Evolutionary conservation across 139 green algal genomes (phyloP).

Genomic region (Tetraselmis chui): DNA sequence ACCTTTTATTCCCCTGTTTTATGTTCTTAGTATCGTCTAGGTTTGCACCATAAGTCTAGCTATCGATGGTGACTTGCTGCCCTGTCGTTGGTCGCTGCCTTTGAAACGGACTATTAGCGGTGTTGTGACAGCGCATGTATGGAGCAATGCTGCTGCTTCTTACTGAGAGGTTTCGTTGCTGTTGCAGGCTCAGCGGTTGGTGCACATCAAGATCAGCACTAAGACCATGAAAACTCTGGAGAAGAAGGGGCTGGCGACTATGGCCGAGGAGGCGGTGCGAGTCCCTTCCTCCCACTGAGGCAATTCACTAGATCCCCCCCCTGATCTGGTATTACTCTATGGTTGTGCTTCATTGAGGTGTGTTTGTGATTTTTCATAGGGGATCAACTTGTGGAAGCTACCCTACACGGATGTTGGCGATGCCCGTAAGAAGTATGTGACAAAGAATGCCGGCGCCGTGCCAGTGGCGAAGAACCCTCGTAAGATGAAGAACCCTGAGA

Average conservation of each 20-base stretch:
- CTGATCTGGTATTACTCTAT: too few species aligned
- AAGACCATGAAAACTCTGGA: conserved; percentile 75
- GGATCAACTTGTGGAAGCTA: conserved; percentile 80
- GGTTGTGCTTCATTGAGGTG: not conserved
- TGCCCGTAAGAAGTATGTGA: conserved; percentile 38
- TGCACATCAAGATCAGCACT: conserved; percentile 69
- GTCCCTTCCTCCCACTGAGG: not conserved
- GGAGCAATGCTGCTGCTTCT: too few species aligned
- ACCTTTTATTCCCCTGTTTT: too few species aligned
- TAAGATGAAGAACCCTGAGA: conserved; percentile 83
- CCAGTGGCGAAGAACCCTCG: conserved; percentile 23
- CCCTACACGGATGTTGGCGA: conserved; percentile 67
- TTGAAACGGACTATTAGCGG: too few species aligned
- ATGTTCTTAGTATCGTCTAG: too few species aligned
- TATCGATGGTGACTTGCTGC: too few species aligned
- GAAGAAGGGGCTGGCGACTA: conserved; percentile 80
- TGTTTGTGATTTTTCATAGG: too few species aligned
- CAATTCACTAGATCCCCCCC: too few species aligned
- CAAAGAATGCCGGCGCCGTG: conserved; percentile 22
- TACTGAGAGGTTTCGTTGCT: conserved; percentile 22
- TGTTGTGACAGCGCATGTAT: too few species aligned
- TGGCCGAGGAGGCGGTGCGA: conserved; percentile 72
- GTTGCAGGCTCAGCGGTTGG: conserved; percentile 56
- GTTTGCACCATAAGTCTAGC: too few species aligned
- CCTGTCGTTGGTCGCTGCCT: too few species aligned